Conservation (phyloP, 2,329 filamentous ascomycete genomes). For the Xylaria multiplex region DNA sequence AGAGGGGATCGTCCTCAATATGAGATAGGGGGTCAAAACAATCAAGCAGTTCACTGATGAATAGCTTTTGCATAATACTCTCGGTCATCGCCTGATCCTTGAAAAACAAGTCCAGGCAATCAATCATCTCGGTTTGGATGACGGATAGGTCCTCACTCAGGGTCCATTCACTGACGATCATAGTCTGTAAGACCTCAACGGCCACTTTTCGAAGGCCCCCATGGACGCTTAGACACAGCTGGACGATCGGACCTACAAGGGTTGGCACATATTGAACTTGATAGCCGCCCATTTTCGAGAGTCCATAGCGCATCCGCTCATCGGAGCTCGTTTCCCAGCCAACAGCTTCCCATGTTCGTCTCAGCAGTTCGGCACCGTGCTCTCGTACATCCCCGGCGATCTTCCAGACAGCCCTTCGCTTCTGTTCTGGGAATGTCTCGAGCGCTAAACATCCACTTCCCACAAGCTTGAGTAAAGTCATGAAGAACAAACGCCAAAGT, state of each 20-base stretch:
- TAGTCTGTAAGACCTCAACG: constrained; percentile 92
- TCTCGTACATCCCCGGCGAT: constrained; percentile 97
- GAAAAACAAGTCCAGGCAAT: constrained; percentile 89
- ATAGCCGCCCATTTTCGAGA: constrained; percentile 90
- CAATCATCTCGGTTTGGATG: constrained; percentile 96
- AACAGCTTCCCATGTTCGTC: constrained; percentile 91
- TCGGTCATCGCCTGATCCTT: constrained; percentile 89
- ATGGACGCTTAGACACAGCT: constrained; percentile 94
- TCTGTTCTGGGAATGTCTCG: constrained; percentile 97
- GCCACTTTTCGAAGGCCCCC: constrained; percentile 89
- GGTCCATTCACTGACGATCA: constrained; percentile 99
- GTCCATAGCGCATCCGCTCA: constrained; percentile 78
- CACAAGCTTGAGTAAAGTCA: constrained; percentile 86
- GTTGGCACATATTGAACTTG: constrained; percentile 98
- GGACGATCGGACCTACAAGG: constrained; percentile 89
- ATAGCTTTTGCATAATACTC: constrained; percentile 89
- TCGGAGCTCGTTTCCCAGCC: constrained; percentile 92
- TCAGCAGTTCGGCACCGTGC: constrained; percentile 85
- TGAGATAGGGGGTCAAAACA: constrained; percentile 78
- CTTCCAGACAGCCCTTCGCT: constrained; percentile 96
- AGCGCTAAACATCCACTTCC: constrained; percentile 88
- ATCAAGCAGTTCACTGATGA: constrained; percentile 84
- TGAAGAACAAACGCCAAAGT: constrained; percentile 93
- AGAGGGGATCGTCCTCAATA: constrained; percentile 76
- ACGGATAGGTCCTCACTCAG: constrained; percentile 90